phyloP scores from a whole-genome alignment of 805 yeast species.

The Hanseniaspora thailandica region DNA sequence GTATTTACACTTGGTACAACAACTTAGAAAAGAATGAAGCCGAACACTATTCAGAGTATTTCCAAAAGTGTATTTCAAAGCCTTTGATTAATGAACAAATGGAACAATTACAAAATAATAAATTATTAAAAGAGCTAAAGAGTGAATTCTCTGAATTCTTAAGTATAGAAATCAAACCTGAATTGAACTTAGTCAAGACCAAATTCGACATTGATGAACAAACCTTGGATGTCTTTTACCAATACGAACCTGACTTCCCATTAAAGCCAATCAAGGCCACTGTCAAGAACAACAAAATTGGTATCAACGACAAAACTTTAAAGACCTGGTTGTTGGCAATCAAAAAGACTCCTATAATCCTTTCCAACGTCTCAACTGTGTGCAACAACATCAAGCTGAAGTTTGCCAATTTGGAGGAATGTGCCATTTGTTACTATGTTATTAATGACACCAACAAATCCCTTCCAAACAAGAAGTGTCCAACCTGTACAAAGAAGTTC shows the following conservation, averaged over 20 bases:
- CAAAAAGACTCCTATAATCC: slow-evolving; percentile 34
- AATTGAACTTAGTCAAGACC: slow-evolving; percentile 58
- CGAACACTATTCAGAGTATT: slow-evolving; percentile 48
- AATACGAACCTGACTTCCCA: slow-evolving; percentile 68
- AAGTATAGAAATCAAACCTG: slow-evolving; percentile 49
- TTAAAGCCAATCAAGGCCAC: slow-evolving; percentile 59
- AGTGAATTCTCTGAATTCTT: slow-evolving; percentile 26
- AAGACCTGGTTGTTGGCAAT: slow-evolving; percentile 4
- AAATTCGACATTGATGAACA: slow-evolving; percentile 77
- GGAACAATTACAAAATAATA: slow-evolving; percentile 36
- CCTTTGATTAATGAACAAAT: slow-evolving; percentile 48
- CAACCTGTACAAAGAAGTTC: slow-evolving; percentile 85
- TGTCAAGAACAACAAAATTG: slow-evolving; percentile 16
- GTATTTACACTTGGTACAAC: slow-evolving; percentile 47
- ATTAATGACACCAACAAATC: slow-evolving; percentile 77
- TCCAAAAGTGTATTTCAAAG: slow-evolving; percentile 54
- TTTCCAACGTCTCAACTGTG: background rate
- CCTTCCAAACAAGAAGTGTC: slow-evolving; percentile 76
- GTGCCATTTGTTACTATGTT: slow-evolving; percentile 92
- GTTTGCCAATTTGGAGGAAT: slow-evolving; percentile 89
- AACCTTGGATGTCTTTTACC: slow-evolving; percentile 63
- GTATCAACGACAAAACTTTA: slow-evolving; percentile 9
- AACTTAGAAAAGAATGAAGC: slow-evolving; percentile 56
- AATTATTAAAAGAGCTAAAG: slow-evolving; percentile 27
- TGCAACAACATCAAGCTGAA: slow-evolving; percentile 62